phyloP scores from a whole-genome alignment of 768 basidiomycete species.

The Tricholoma furcatifolium region DNA sequence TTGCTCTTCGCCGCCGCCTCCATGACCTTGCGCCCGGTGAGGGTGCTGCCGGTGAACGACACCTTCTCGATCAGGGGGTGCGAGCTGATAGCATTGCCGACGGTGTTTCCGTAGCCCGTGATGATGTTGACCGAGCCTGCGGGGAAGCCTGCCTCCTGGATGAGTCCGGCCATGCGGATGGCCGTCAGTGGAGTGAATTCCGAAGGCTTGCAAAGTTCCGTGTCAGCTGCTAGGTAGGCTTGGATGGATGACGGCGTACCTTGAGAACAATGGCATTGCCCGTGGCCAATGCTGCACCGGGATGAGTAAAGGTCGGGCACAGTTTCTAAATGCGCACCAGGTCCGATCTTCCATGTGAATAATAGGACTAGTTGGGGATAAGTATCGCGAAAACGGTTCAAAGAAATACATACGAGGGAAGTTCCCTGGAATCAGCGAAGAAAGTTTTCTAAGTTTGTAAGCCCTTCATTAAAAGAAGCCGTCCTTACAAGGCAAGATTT shows the following conservation, averaged over 20 bases:
- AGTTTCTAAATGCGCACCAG: slow-evolving; percentile 40
- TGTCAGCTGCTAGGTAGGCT: background rate
- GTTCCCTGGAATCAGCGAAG: slow-evolving; percentile 53
- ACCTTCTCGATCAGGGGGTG: slow-evolving; percentile 75
- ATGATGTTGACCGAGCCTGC: slow-evolving; percentile 78
- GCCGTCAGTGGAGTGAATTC: slow-evolving; percentile 78
- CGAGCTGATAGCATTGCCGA: slow-evolving; percentile 66
- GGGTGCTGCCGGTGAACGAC: slow-evolving; percentile 51
- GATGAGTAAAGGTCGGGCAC: background rate
- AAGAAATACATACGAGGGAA: slow-evolving; percentile 43
- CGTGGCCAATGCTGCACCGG: slow-evolving; percentile 67
- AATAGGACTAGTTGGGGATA: slow-evolving; percentile 44
- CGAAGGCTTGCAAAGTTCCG: slow-evolving; percentile 48
- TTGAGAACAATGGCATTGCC: slow-evolving; percentile 80
- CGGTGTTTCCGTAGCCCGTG: slow-evolving; percentile 68
- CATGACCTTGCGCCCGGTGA: slow-evolving; percentile 72
- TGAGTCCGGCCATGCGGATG: slow-evolving; percentile 52
- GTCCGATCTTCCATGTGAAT: slow-evolving; percentile 75
- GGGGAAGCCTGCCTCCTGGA: slow-evolving; percentile 75
- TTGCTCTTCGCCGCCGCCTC: slow-evolving; percentile 74
- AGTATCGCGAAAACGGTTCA: background rate
- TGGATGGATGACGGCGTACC: slow-evolving; percentile 13
- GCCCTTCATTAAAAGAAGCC: background rate
- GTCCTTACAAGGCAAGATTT: slow-evolving; percentile 29
- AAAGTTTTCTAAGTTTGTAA: background rate